phyloP scores from a whole-genome alignment of 768 basidiomycete genomes.

The Boletus patriciae region DNA sequence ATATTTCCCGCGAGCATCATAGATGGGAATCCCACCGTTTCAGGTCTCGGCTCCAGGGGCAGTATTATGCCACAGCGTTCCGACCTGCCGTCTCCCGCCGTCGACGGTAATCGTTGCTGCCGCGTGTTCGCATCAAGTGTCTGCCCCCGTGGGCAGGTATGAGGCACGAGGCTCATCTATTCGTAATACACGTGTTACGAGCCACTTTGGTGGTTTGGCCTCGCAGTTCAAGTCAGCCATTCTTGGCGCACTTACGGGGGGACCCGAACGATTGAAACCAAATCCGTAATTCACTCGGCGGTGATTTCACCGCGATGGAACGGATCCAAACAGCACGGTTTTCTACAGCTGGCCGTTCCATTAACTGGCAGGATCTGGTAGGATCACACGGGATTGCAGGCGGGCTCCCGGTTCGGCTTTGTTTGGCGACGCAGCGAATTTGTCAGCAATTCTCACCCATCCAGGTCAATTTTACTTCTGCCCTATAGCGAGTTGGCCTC shows the following conservation, averaged over 20 bases:
- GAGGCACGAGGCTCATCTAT: constrained; percentile 20
- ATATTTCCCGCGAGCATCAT: constrained; percentile 1
- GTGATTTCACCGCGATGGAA: constrained; percentile 7
- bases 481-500: constrained; percentile 29
- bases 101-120: constrained; percentile 15
- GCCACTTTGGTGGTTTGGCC: constrained; percentile 15
- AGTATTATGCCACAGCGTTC: not conserved
- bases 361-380: constrained; percentile 13
- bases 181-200: constrained; percentile 21
- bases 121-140: constrained; percentile 30
- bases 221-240: constrained; percentile 4
- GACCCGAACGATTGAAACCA: not conserved
- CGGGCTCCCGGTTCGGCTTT: constrained; percentile 16
- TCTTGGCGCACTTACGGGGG: not conserved
- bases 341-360: constrained; percentile 16
- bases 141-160: constrained; percentile 13
- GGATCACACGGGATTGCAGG: constrained; percentile 22
- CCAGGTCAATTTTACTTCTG: constrained; percentile 27
- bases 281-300: constrained; percentile 6
- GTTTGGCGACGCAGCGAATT: constrained; percentile 25
- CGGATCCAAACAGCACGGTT: constrained; percentile 14
- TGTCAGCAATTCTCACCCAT: constrained; percentile 27
- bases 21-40: not conserved
- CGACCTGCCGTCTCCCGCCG: constrained; percentile 12
- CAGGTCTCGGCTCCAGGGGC: not conserved